Evolutionary conservation across 202 grass and related monocot species (phyloP).

Genomic region (Digitaria exilis): DNA sequence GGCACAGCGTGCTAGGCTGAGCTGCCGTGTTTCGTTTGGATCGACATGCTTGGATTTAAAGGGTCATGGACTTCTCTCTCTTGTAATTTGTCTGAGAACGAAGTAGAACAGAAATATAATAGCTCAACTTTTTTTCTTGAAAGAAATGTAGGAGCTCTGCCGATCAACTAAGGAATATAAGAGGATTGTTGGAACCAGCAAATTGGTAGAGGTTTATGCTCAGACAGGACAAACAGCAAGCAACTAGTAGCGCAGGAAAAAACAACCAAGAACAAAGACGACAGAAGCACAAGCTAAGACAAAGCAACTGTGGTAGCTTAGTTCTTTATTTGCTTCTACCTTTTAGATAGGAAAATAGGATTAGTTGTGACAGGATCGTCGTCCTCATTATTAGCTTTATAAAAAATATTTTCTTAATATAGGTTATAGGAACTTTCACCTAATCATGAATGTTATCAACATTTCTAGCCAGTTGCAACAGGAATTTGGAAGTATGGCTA

Average conservation of each 20-base stretch:
- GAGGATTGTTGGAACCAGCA: not conserved
- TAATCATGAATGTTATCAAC: slow-evolving; percentile 17
- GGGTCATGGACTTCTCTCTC: not conserved
- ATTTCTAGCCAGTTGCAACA: not conserved
- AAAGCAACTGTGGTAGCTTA: not conserved
- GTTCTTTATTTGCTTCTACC: not conserved
- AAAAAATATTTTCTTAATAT: not conserved
- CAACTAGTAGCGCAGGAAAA: not conserved
- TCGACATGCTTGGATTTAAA: slow-evolving; percentile 32
- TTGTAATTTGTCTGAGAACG: not conserved
- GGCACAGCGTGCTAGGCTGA: not conserved
- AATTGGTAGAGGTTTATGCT: not conserved
- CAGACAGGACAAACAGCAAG: not conserved
- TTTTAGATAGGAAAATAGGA: not conserved
- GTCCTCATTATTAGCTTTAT: not conserved
- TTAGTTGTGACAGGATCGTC: not conserved
- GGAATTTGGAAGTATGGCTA: slow-evolving; percentile 11
- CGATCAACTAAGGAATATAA: not conserved
- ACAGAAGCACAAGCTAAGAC: not conserved
- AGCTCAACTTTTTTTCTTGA: not conserved
- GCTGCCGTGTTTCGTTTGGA: slow-evolving; percentile 2
- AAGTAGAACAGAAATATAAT: not conserved
- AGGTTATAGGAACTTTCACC: not conserved
- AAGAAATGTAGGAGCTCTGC: not conserved
- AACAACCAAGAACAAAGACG: not conserved